Evolutionary conservation across 371 early-diverging fungal species (phyloP).

Genomic region (Mortierella sp.): DNA sequence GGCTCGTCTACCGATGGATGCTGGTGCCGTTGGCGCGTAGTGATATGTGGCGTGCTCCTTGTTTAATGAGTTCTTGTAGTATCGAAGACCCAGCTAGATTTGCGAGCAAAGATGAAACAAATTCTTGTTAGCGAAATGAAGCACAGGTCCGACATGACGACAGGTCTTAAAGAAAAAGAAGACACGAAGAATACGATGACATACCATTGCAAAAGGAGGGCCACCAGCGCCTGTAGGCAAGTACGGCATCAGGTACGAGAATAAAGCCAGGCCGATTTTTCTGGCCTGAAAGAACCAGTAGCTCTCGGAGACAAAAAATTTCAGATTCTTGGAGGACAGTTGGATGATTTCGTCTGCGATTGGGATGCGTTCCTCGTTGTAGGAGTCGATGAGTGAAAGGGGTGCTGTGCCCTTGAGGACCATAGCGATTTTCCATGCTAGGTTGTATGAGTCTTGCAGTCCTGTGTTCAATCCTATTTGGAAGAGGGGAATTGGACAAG

Average conservation of each 20-base stretch:
- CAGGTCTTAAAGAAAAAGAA: no score
- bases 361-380: conserved; percentile 12
- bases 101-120: no score
- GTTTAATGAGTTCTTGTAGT: conserved; percentile 18
- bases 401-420: conserved; percentile 20
- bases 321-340: neutral
- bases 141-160: neutral
- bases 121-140: neutral
- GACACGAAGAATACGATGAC: neutral
- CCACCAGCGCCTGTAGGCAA: neutral
- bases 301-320: neutral
- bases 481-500: neutral
- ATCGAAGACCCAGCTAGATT: conserved; percentile 16
- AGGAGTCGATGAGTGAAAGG: neutral
- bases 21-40: neutral
- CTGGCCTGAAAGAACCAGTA: neutral
- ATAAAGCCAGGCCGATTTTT: neutral
- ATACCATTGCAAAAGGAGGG: conserved; percentile 11
- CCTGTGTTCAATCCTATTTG: conserved; percentile 17
- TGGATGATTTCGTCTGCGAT: conserved; percentile 15
- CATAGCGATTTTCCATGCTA: conserved; percentile 27
- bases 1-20: neutral
- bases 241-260: neutral
- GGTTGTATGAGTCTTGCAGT: conserved; percentile 23
- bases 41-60: conserved; percentile 8